Conservation (phyloP, 768 basidiomycete species). For the Amanita thiersii region DNA sequence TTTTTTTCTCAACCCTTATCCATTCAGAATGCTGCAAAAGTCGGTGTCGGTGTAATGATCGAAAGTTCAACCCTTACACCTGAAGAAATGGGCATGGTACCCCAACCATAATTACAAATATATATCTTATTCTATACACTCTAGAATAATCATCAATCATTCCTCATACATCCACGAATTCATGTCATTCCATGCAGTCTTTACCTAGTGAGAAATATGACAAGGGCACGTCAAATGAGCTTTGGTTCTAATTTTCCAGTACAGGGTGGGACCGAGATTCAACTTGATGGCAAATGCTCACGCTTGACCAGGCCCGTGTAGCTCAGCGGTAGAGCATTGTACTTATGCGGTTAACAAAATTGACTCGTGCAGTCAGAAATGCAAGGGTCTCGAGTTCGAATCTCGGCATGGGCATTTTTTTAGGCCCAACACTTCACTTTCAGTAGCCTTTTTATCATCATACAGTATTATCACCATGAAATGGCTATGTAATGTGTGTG, state of each 20-base stretch:
- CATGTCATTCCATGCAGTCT: too few relatives aligned
- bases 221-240: too few relatives aligned
- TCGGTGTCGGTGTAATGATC: slow-evolving; percentile 97
- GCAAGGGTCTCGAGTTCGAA: slow-evolving; percentile 53
- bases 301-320: slow-evolving; percentile 33
- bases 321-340: slow-evolving; percentile 56
- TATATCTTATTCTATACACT: slow-evolving; percentile 19
- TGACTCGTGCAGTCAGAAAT: slow-evolving; percentile 19
- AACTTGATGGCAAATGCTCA: not conserved
- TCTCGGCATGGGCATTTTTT: slow-evolving; percentile 42
- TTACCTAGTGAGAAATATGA: too few relatives aligned
- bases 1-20: not conserved
- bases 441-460: too few relatives aligned
- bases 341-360: slow-evolving; percentile 43
- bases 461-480: too few relatives aligned
- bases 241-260: not conserved
- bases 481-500: too few relatives aligned
- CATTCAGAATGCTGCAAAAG: slow-evolving; percentile 79
- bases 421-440: not conserved
- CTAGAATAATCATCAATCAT: slow-evolving; percentile 15
- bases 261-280: not conserved
- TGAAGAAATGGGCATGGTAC: slow-evolving; percentile 73
- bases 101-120: slow-evolving; percentile 31
- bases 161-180: not conserved
- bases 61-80: slow-evolving; percentile 77